phyloP scores from a whole-genome alignment of 257 asterid species.

The Solanum neorickii region DNA sequence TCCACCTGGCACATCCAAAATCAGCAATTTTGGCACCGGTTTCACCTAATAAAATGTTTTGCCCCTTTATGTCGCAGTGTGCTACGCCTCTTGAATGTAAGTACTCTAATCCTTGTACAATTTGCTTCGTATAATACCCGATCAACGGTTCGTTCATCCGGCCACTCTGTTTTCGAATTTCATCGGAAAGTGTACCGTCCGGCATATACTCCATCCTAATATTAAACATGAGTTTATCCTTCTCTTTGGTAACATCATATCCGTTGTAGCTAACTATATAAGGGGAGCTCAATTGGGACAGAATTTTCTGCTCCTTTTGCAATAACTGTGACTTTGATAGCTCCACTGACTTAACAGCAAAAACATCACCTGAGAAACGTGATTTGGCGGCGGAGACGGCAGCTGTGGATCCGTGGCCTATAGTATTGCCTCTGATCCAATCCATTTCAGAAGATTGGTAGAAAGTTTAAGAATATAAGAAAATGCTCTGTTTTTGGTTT shows the following conservation, averaged over 20 bases:
- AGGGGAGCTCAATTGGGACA: constrained; percentile 25
- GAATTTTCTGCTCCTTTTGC: constrained; percentile 35
- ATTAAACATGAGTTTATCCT: constrained; percentile 23
- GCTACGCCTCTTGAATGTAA: constrained; percentile 53
- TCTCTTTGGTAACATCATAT: constrained; percentile 28
- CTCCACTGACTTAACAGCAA: constrained; percentile 66
- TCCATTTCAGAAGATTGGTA: constrained; percentile 27
- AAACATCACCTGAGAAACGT: constrained; percentile 4
- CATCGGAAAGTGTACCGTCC: constrained; percentile 30
- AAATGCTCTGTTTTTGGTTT: not conserved
- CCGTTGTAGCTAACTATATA: constrained; percentile 48
- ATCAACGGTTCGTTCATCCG: constrained; percentile 26
- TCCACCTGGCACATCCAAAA: constrained; percentile 61
- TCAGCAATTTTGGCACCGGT: constrained; percentile 48
- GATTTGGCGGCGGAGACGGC: constrained; percentile 41
- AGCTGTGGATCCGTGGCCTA: constrained; percentile 76
- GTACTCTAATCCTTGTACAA: constrained; percentile 42
- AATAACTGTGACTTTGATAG: constrained; percentile 23
- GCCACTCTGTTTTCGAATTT: constrained; percentile 14
- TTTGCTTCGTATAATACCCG: constrained; percentile 22
- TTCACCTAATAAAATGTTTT: constrained; percentile 35
- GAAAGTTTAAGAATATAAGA: not conserved
- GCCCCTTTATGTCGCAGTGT: constrained; percentile 75
- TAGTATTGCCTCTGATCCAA: constrained; percentile 59
- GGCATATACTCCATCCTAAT: constrained; percentile 46